These are phyloP conservation scores for Paspalum notatum DNA, from an alignment of 176 grass and related monocot species.

Conservation along the genomic window DNA sequence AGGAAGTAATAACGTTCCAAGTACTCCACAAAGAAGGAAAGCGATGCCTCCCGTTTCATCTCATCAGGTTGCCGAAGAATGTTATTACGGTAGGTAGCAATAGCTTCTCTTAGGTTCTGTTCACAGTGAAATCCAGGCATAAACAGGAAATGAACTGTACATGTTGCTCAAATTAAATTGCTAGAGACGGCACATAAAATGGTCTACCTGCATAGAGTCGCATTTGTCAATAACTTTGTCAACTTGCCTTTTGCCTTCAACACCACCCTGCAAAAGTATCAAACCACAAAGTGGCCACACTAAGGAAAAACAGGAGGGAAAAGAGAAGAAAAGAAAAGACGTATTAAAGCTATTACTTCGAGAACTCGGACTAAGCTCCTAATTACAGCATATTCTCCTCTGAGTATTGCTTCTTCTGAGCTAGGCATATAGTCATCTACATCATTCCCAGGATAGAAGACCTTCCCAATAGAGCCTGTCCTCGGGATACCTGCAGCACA, in stretches of 20 bases:
- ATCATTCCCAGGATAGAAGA: constrained; percentile 80
- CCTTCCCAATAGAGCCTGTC: constrained; percentile 85
- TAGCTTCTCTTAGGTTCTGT: constrained; percentile 96
- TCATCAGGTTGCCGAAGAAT: constrained; percentile 98
- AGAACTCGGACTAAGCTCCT: constrained; percentile 97
- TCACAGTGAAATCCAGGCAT: constrained; percentile 37
- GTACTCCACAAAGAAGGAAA: constrained; percentile 99
- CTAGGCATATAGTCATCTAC: constrained; percentile 73
- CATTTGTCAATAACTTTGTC: constrained; percentile 99
- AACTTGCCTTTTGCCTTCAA: constrained; percentile 96
- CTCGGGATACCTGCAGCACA: constrained; percentile 75
- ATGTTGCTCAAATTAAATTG: constrained; percentile 22
- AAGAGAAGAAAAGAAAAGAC: constrained; percentile 34
- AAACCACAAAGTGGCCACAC: constrained; percentile 25
- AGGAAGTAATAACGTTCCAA: constrained; percentile 99
- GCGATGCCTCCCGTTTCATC: constrained; percentile 92
- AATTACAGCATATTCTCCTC: constrained; percentile 93
- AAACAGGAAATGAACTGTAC: constrained; percentile 38
- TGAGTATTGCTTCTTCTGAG: constrained; percentile 89
- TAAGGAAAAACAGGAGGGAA: background rate
- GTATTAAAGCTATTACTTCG: constrained; percentile 61
- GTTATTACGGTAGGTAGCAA: constrained; percentile 91
- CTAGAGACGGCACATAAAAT: constrained; percentile 31
- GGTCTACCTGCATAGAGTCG: constrained; percentile 92
- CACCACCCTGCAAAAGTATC: constrained; percentile 71